Evolutionary conservation across 2,329 filamentous ascomycete genomes (phyloP).

Genomic region (Juglanconis sp.): DNA sequence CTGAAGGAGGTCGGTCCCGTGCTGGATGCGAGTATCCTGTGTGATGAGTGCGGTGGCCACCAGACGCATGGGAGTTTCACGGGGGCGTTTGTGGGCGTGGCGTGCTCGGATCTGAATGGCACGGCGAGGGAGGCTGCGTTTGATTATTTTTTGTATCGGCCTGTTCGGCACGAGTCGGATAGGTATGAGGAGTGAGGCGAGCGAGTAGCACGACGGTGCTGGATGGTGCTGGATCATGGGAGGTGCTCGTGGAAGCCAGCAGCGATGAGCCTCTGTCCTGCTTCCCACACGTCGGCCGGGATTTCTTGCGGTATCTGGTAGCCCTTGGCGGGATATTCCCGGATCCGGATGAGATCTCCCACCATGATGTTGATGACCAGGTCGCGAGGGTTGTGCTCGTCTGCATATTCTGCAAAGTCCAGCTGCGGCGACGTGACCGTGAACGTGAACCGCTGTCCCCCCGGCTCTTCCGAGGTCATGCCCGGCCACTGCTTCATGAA

Average conservation of each 20-base stretch:
- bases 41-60: conserved; percentile 62
- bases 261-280: conserved; percentile 36
- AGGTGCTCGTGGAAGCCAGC: conserved; percentile 38
- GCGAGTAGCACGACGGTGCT: no score
- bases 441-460: conserved; percentile 25
- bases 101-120: conserved; percentile 55
- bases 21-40: conserved; percentile 56
- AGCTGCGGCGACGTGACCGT: conserved; percentile 39
- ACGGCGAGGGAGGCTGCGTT: conserved; percentile 44
- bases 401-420: conserved; percentile 38
- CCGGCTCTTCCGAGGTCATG: background rate
- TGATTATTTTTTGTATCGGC: conserved; percentile 51
- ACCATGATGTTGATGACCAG: conserved; percentile 44
- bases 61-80: conserved; percentile 61
- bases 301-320: conserved; percentile 44
- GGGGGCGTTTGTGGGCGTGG: conserved; percentile 56
- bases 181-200: conserved; percentile 38
- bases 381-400: conserved; percentile 37
- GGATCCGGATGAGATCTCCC: conserved; percentile 41
- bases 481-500: conserved; percentile 46
- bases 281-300: conserved; percentile 39
- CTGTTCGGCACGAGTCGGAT: conserved; percentile 44
- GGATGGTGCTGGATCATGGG: conserved; percentile 25
- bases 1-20: conserved; percentile 51
- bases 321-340: conserved; percentile 39